Evolutionary conservation across 495 filamentous ascomycete species (phyloP), one percentile per base, ranked within the genome.

Genomic region (Penicillium antarcticum): DNA sequence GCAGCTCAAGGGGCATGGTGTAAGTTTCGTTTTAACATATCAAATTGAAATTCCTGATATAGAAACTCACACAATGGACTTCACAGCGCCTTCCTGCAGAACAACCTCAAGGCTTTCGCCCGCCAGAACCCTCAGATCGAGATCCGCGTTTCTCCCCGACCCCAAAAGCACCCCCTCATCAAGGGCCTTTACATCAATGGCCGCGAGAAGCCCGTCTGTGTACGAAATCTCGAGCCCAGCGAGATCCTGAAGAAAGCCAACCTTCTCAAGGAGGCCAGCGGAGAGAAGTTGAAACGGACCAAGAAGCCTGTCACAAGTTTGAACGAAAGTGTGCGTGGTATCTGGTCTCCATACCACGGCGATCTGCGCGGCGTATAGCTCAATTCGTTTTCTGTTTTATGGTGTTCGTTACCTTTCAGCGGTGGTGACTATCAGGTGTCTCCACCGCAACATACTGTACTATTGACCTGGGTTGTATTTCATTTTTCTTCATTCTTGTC

Each of bases 301-400:
- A 89, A 78, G 67, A 95, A 92, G 78, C 85, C 89, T 6, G 86
- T 98, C 18, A 80, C 74, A 48, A 92, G 88, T 80, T 74, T 87
- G 66, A 97, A 94, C 67, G 85, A 92, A 70, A 91, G 90, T 72
- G 91, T 97, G 12, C 85, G 94, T 75, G 94, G 94, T 51, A 82
- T 97, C 55, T 98, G 92, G 91, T 87, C 83, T 74, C 91, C 91
- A 36, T 96, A 88, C 67, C 94, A 97, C 69, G 91, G 92, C 37
- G 73, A 70, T 48, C 33, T 72, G 48, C 74, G 74, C 50, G 60
- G 65, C 34, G 70, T 76, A 46, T 78, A 63, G 61, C 48, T 55
- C 51, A 42, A 35, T 42, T 52, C 53, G 51, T 61, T 61, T 62
- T 54, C 52, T 65, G 36, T 53, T 42, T 62, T 51, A 35, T 46